Evolutionary conservation across 345 rosid species (phyloP), one percentile per base, ranked within the genome.

Genomic region (Corchorus olitorius): DNA sequence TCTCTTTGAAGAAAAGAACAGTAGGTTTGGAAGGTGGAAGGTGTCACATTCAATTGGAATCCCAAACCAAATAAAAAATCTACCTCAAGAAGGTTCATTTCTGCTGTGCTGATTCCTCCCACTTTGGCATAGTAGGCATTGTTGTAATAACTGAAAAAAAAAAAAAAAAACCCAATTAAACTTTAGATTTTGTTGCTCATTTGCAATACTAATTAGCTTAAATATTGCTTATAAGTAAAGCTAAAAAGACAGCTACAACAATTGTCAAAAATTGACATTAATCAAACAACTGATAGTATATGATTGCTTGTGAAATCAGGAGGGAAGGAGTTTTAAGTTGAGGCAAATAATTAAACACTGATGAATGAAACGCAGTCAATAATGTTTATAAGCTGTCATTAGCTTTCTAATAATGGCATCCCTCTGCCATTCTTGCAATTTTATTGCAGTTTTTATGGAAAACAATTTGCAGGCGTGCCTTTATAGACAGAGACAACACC

Each of bases 11-110:
- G 92, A 80, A 83, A 79, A 70, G 80, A 76, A 67, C 83, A 87
- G 60, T 92, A 92, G 20, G 82, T 81, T 73, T 88, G 82, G 75
- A 84, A 89, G 12, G 88, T 83, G 35, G 85, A 63, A 43, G 88
- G 88, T 56, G 90, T 84, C 79, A 92, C 92, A 43, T 90, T 89
- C 78, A 92, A 81, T 62, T 88, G 79, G 86, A 92, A 92, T 2
- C 89, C 89, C 66, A 90, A 72, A 20, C 90, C 91, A 55, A 92
- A 92, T 59, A 92, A 81, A 78, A 90, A 90, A 65, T 92, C 97
- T 75, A 92, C 82, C 67, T 91, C 97, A 80, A 91, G 91, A 79
- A 91, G 22, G 73, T 91, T 91, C 88, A 91, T 89, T 78, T 91
- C 97, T 63, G 73, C 79, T 48, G 73, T 89, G 88, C 92, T 87